Evolutionary conservation across 495 filamentous ascomycete species (phyloP).

Genomic region (Chaetomium fimeti): DNA sequence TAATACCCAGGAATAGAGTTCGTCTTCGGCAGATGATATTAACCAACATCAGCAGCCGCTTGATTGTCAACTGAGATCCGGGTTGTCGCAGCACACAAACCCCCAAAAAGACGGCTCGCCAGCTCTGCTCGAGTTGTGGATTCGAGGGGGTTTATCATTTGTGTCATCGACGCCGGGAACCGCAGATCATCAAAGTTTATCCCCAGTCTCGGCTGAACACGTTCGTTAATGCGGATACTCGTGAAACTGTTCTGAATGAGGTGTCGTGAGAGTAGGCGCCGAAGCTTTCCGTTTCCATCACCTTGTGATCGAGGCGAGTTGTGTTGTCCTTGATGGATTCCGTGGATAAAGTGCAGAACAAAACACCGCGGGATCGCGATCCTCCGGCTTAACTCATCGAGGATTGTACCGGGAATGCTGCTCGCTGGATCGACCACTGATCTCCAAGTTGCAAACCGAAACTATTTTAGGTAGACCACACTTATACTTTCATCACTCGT

Average conservation of each 20-base stretch:
- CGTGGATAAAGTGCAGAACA: too few species aligned
- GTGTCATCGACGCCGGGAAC: slow-evolving; percentile 19
- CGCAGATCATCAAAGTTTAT: slow-evolving; percentile 9
- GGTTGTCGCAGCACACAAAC: background rate
- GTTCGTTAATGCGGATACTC: background rate
- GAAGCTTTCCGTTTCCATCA: background rate
- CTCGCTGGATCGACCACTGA: too few species aligned
- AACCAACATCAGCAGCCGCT: background rate
- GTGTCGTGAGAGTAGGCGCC: background rate
- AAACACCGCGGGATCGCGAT: too few species aligned
- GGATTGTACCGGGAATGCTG: too few species aligned
- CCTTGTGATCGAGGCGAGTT: background rate
- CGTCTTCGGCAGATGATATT: background rate
- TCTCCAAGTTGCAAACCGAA: too few species aligned
- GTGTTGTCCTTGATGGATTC: too few species aligned
- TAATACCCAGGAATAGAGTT: background rate
- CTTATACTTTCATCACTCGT: too few species aligned
- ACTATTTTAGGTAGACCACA: too few species aligned
- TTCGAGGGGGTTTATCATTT: background rate
- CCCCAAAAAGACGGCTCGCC: background rate
- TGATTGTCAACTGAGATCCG: background rate
- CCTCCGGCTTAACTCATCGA: too few species aligned
- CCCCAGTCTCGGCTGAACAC: slow-evolving; percentile 11
- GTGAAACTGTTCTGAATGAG: background rate
- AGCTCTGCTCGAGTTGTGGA: too few species aligned